Evolutionary conservation across 345 rosid genomes (phyloP).

Genomic region (Kernera saxatilis): DNA sequence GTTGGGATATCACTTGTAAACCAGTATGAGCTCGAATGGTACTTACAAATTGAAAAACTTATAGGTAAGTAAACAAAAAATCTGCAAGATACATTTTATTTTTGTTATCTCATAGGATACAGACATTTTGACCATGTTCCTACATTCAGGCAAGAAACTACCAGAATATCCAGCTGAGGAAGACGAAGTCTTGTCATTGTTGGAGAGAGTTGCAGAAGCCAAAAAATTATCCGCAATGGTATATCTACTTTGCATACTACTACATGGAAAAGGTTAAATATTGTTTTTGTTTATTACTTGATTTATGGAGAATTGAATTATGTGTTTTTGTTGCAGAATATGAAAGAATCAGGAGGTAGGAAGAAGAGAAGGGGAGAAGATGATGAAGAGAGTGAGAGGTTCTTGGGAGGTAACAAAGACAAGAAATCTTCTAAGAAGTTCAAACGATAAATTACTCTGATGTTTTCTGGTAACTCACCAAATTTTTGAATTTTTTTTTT

Average conservation of each 20-base stretch:
- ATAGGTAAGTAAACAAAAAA: slow-evolving; percentile 54
- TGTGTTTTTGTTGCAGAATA: slow-evolving; percentile 37
- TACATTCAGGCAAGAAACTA: slow-evolving; percentile 62
- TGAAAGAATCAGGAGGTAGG: slow-evolving; percentile 50
- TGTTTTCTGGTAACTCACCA: neutral
- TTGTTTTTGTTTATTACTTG: neutral
- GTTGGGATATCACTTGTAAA: slow-evolving; percentile 85
- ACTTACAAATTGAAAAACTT: slow-evolving; percentile 78
- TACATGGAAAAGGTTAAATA: neutral
- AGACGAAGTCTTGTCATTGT: slow-evolving; percentile 66
- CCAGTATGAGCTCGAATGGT: slow-evolving; percentile 95
- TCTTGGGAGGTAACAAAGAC: slow-evolving; percentile 39
- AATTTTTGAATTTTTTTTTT: neutral
- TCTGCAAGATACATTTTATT: neutral
- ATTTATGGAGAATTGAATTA: neutral
- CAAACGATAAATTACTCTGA: slow-evolving; percentile 21
- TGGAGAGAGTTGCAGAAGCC: slow-evolving; percentile 64
- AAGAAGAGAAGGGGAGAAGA: slow-evolving; percentile 49
- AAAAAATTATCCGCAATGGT: slow-evolving; percentile 60
- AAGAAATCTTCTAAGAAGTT: slow-evolving; percentile 42
- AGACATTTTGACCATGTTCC: neutral
- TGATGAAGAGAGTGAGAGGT: slow-evolving; percentile 56
- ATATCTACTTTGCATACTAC: neutral
- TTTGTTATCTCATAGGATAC: neutral
- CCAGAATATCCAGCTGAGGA: slow-evolving; percentile 66